A percentile compares a stretch with the other conserved stretches of the same genome.
phyloP scores from a whole-genome alignment of 2,329 filamentous ascomycete genomes.

The Diaporthe sp. region DNA sequence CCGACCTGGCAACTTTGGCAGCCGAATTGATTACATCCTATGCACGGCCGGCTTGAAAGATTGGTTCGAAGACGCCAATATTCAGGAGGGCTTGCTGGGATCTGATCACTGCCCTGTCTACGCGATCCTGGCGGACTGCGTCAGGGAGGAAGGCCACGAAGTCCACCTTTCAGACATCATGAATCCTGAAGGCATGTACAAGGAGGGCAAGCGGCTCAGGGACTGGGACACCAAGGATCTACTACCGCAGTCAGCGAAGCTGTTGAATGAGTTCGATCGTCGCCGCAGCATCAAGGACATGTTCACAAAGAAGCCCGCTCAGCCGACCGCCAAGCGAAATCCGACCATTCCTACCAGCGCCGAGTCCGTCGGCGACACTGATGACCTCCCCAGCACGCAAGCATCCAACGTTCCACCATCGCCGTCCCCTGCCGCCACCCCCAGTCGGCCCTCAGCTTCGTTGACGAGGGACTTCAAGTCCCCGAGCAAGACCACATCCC shows the following conservation, averaged over 20 bases:
- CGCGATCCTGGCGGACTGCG: conserved; percentile 76
- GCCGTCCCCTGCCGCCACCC: conserved; percentile 20
- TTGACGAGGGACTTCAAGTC: conserved; percentile 3
- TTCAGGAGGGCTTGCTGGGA: conserved; percentile 93
- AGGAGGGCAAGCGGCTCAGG: conserved; percentile 73
- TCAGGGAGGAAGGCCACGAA: conserved; percentile 64
- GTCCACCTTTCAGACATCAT: conserved; percentile 78
- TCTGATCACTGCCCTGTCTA: conserved; percentile 98
- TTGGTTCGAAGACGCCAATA: conserved; percentile 87
- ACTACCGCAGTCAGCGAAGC: conserved; percentile 82
- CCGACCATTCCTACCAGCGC: not conserved
- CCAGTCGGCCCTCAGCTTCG: not conserved
- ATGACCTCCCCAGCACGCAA: not conserved
- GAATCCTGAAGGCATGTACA: conserved; percentile 82
- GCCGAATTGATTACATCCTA: conserved; percentile 93
- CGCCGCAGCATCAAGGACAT: conserved; percentile 92
- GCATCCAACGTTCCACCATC: not conserved
- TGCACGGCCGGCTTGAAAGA: conserved; percentile 83
- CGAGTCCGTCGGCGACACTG: not conserved
- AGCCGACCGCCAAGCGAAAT: conserved; percentile 37
- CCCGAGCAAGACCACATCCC: not conserved
- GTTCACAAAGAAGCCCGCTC: conserved; percentile 75
- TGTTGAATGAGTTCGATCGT: conserved; percentile 90
- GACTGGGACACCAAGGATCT: conserved; percentile 78
- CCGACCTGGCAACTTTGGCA: conserved; percentile 94